Percentiles rank a stretch among this genome's conserved stretches.
Conservation (phyloP, 257 asterid species). For the Gynochthodes officinalis region DNA sequence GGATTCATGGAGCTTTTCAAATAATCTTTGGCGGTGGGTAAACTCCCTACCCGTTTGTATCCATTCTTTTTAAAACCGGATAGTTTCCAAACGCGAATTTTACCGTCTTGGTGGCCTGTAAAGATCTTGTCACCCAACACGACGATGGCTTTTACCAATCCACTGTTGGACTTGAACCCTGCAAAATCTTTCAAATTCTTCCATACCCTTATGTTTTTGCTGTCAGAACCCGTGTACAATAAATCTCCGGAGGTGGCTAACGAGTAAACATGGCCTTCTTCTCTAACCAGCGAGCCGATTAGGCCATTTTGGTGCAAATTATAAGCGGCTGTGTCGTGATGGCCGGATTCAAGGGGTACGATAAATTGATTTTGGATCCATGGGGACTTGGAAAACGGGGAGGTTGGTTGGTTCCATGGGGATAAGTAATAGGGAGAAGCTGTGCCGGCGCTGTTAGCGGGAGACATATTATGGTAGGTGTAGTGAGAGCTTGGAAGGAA, state of each 20-base stretch:
- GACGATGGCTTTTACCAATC: slow-evolving; percentile 78
- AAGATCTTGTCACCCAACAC: slow-evolving; percentile 46
- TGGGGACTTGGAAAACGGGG: slow-evolving; percentile 70
- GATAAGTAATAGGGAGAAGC: slow-evolving; percentile 62
- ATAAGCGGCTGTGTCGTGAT: slow-evolving; percentile 8
- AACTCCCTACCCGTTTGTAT: slow-evolving; percentile 57
- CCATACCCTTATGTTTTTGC: slow-evolving; percentile 82
- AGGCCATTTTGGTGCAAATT: slow-evolving; percentile 25
- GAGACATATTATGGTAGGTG: slow-evolving; percentile 12
- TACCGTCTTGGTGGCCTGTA: slow-evolving; percentile 91
- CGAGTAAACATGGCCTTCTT: slow-evolving; percentile 77
- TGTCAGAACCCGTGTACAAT: slow-evolving; percentile 80
- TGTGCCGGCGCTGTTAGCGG: slow-evolving; percentile 38
- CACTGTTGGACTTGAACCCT: slow-evolving; percentile 74
- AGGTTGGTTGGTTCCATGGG: slow-evolving; percentile 65
- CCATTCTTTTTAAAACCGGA: slow-evolving; percentile 29
- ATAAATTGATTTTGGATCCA: slow-evolving; percentile 43
- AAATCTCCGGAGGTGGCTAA: slow-evolving; percentile 58
- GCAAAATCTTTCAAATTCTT: slow-evolving; percentile 58
- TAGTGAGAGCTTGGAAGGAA: slow-evolving; percentile 17
- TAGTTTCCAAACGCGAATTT: slow-evolving; percentile 72
- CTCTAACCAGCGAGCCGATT: slow-evolving; percentile 58
- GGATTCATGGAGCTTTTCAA: slow-evolving; percentile 62
- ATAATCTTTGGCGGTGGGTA: slow-evolving; percentile 69
- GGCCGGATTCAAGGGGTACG: slow-evolving; percentile 23